Evolutionary conservation across 2,329 filamentous ascomycete species (phyloP).

Genomic region (Coniochaeta ligniaria): DNA sequence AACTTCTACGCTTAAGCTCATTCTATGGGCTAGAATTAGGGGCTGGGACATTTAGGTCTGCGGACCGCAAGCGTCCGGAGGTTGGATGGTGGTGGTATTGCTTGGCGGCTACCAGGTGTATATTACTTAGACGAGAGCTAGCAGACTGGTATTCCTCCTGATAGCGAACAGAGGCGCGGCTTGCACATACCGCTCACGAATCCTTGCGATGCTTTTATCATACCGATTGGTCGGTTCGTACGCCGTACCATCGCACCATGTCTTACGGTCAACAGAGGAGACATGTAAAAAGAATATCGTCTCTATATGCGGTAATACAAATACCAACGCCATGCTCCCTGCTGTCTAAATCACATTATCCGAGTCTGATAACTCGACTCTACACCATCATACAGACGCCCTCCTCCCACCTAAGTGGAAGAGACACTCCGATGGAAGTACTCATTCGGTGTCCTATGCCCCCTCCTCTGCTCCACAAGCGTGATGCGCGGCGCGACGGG

Average conservation of each 20-base stretch:
- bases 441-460: neutral
- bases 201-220: neutral
- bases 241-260: neutral
- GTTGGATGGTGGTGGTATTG: neutral
- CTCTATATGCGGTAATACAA: neutral
- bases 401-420: neutral
- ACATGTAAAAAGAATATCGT: too few species aligned
- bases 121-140: neutral
- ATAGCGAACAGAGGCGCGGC: neutral
- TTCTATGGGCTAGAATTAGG: neutral
- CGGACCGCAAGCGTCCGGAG: neutral
- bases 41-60: neutral
- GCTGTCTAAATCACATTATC: neutral
- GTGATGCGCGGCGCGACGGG: neutral
- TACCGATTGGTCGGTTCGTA: neutral
- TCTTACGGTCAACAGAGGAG: neutral
- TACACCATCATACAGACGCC: neutral
- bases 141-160: neutral
- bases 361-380: neutral
- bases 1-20: slow-evolving; percentile 30
- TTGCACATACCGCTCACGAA: neutral
- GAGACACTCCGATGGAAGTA: neutral
- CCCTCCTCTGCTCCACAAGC: neutral
- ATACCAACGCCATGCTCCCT: neutral
- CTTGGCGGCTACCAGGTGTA: neutral